Conservation (phyloP, 106 monocot genomes). For the Triglochin maritima region DNA sequence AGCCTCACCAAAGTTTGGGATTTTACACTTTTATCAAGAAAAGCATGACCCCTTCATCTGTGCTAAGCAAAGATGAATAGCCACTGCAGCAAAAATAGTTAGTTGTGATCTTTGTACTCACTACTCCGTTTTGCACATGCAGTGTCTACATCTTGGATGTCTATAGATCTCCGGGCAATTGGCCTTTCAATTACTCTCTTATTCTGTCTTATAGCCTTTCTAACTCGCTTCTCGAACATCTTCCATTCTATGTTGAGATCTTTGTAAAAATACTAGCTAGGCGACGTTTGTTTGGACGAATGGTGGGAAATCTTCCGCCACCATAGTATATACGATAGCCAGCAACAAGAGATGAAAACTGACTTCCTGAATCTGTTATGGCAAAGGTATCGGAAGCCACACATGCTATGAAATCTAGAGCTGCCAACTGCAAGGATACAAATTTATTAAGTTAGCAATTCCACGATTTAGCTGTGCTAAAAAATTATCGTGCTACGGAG, state of each 20-base stretch:
- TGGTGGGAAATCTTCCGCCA: constrained; percentile 51
- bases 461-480: too few relatives aligned
- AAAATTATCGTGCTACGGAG: too few relatives aligned
- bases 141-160: constrained; percentile 72
- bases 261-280: constrained; percentile 62
- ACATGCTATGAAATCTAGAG: constrained; percentile 90
- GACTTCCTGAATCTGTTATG: constrained; percentile 97
- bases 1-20: too few relatives aligned
- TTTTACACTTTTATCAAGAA: too few relatives aligned
- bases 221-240: constrained; percentile 62
- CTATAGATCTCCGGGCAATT: constrained; percentile 75
- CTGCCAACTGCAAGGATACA: constrained; percentile 52
- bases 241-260: constrained; percentile 81
- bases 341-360: constrained; percentile 81
- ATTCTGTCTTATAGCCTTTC: constrained; percentile 64
- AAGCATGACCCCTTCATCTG: too few relatives aligned
- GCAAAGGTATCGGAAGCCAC: constrained; percentile 87
- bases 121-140: constrained; percentile 72
- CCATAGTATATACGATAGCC: constrained; percentile 96
- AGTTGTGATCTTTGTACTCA: not conserved
- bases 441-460: not conserved
- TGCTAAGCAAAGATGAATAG: too few relatives aligned
- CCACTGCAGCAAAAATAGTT: too few relatives aligned
- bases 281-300: constrained; percentile 87
- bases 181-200: constrained; percentile 79